Percentiles rank a stretch among this genome's conserved stretches.
Conservation (phyloP, 2,329 filamentous ascomycete species). For the Cladophialophora psammophila region DNA sequence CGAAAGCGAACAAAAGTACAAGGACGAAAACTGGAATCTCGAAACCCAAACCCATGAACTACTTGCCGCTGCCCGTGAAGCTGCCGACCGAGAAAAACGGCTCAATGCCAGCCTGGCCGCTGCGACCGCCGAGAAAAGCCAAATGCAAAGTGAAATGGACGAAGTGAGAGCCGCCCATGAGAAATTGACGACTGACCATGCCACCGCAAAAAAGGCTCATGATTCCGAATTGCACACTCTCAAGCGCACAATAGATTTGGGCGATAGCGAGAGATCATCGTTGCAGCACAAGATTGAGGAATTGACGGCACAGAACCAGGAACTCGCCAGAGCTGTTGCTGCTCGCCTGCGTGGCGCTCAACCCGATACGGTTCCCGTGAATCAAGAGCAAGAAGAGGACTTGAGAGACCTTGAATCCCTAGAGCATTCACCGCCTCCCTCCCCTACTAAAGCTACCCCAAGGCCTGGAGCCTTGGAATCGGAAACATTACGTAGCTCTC, state of each 20-base stretch:
- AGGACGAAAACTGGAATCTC: constrained; percentile 98
- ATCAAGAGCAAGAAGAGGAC: constrained; percentile 63
- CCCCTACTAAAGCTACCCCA: constrained; percentile 89
- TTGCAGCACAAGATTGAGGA: constrained; percentile 89
- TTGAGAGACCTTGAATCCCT: constrained; percentile 76
- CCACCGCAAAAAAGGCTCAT: constrained; percentile 77
- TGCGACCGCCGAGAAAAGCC: constrained; percentile 75
- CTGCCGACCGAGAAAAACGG: constrained; percentile 82
- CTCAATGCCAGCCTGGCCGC: constrained; percentile 75
- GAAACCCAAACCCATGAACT: constrained; percentile 92
- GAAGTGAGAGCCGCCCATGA: constrained; percentile 82
- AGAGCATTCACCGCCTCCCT: constrained; percentile 88
- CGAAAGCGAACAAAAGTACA: constrained; percentile 94
- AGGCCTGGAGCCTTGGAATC: constrained; percentile 89
- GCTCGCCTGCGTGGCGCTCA: constrained; percentile 74
- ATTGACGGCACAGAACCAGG: constrained; percentile 84
- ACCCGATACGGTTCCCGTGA: constrained; percentile 54
- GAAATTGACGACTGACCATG: constrained; percentile 81
- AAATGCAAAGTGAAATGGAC: constrained; percentile 84
- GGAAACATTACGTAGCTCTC: constrained; percentile 91
- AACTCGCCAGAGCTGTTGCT: constrained; percentile 84
- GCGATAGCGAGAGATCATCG: constrained; percentile 77
- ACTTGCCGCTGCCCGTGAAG: constrained; percentile 74
- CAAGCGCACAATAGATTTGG: constrained; percentile 78
- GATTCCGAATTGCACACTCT: constrained; percentile 87